phyloP scores from a whole-genome alignment of 768 basidiomycete genomes.

The Suillus variegatus region DNA sequence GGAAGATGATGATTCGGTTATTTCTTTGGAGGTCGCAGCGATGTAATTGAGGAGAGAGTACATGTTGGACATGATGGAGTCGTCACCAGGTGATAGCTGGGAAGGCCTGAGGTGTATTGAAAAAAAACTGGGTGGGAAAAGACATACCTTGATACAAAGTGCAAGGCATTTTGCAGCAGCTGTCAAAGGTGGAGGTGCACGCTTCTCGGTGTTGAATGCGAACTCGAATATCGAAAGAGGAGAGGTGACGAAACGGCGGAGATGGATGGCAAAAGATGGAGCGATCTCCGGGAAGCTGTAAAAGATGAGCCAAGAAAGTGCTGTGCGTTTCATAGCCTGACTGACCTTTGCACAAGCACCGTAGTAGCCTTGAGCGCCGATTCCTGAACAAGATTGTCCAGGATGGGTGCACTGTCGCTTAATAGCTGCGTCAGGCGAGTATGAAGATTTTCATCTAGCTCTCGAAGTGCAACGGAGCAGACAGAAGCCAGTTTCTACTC shows the following conservation, averaged over 20 bases:
- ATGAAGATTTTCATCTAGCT: conserved; percentile 70
- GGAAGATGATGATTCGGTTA: conserved; percentile 51
- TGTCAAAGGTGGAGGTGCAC: conserved; percentile 74
- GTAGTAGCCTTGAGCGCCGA: conserved; percentile 86
- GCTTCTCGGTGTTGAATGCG: conserved; percentile 71
- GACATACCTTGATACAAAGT: conserved; percentile 77
- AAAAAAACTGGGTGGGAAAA: background rate
- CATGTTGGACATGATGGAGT: conserved; percentile 92
- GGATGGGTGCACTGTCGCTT: conserved; percentile 78
- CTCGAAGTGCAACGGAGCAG: conserved; percentile 70
- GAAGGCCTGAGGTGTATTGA: conserved; percentile 10
- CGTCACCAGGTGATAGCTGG: conserved; percentile 83
- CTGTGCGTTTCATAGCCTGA: background rate
- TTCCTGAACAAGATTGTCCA: conserved; percentile 84
- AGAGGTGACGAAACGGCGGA: conserved; percentile 86
- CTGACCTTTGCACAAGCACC: conserved; percentile 80
- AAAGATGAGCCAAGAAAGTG: background rate
- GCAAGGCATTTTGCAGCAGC: conserved; percentile 92
- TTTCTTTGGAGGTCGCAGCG: conserved; percentile 79
- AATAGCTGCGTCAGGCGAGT: conserved; percentile 71
- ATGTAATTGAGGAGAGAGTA: conserved; percentile 95
- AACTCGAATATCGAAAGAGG: conserved; percentile 88
- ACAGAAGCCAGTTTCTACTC: conserved; percentile 84
- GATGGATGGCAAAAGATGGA: conserved; percentile 67
- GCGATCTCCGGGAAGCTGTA: conserved; percentile 82